Conservation (phyloP, 148 eudicot species). For the Vaccinium myrtillus region DNA sequence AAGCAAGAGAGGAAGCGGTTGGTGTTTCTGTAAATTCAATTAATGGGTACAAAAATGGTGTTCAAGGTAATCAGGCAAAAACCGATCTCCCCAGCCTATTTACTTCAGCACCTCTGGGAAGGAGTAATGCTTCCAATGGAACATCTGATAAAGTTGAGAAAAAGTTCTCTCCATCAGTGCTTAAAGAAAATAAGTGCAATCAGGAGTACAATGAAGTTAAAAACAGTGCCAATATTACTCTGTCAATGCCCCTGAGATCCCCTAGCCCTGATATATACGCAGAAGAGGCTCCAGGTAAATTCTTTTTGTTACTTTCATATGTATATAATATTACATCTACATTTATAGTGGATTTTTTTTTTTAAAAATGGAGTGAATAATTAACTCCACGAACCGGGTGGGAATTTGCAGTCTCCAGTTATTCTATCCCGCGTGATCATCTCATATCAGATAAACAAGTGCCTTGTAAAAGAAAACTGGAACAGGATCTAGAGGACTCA, state of each 20-base stretch:
- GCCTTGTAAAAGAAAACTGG: conserved; percentile 35
- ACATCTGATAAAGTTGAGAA: conserved; percentile 10
- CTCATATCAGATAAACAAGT: conserved; percentile 25
- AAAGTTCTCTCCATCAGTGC: conserved; percentile 15
- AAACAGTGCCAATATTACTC: conserved; percentile 15
- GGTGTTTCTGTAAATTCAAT: conserved; percentile 17
- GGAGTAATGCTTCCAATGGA: conserved; percentile 12
- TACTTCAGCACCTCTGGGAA: conserved; percentile 15
- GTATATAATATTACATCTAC: background rate
- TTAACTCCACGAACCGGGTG: conserved; percentile 24
- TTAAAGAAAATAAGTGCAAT: conserved; percentile 12
- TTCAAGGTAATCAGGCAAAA: conserved; percentile 17
- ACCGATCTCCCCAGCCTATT: conserved; percentile 8
- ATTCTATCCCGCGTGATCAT: conserved; percentile 30
- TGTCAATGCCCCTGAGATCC: conserved; percentile 41
- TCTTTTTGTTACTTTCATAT: background rate
- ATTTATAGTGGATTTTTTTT: background rate
- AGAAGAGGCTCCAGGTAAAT: conserved; percentile 59
- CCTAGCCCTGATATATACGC: conserved; percentile 51
- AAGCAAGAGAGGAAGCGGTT: conserved; percentile 18
- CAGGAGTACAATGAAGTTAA: conserved; percentile 1
- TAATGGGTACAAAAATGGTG: conserved; percentile 6
- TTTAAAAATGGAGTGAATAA: background rate
- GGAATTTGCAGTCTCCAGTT: conserved; percentile 33
- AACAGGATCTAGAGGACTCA: conserved; percentile 31